Base-by-base conservation (phyloP, 805 yeast species). In the Nakazawaea molendinolei region DNA sequence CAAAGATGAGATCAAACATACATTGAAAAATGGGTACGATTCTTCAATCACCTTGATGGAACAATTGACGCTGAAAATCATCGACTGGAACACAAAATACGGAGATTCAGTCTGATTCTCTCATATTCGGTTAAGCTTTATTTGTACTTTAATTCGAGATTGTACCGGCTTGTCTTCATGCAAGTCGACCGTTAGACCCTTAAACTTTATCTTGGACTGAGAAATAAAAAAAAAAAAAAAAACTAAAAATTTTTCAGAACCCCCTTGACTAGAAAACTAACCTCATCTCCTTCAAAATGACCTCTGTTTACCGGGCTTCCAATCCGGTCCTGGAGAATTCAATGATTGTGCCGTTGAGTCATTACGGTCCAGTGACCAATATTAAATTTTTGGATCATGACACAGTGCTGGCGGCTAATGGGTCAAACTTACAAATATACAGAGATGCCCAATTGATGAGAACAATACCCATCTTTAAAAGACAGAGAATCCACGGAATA, bases 401-500 rank as follows among this genome's bases (percentile, higher is more conserved):
- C 23, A 45, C 61, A 0, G 53, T 79, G 1, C 54, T 74, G 5
- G 78, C 75, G 2, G 95, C 90, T 0, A 73, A 76, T 44, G 97
- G 97, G 0, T 81, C 92, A 2, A 54, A 53, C 9, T 51, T 87
- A 36, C 70, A 73, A 45, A 57, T 76, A 1, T 80, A 73, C 53
- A 62, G 71, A 42, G 63, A 73, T 50, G 50, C 45, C 12, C 50
- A 61, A 0, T 53, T 72, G 15, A 19, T 74, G 3, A 55, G 51
- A 38, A 51, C 59, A 15, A 56, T 60, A 26, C 64, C 66, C 36
- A 55, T 85, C 1, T 83, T 90, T 53, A 53, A 56, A n/a, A 65
- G 76, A 36, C 85, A 86, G 56, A 89, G 86, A 51, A 77, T 90
- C 24, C 97, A 90, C 52, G 83, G 86, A n/a, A 74, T 90, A 22